Conservation (phyloP, 306 rosid genomes). For the Quercus berberidifolia region DNA sequence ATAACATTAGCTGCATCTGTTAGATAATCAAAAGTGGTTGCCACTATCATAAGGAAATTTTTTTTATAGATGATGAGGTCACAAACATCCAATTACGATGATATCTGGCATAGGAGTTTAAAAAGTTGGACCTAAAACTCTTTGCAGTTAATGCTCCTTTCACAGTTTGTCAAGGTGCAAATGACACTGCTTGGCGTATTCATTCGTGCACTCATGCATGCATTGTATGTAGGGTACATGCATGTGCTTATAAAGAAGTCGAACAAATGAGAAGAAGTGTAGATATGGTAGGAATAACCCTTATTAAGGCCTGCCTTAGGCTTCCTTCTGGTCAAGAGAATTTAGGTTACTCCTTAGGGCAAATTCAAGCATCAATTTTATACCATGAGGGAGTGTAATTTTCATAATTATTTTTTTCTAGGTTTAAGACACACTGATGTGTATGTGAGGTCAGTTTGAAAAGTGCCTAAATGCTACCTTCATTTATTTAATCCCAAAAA, state of each 20-base stretch:
- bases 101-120: not conserved
- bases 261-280: not conserved
- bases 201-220: not conserved
- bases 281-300: not conserved
- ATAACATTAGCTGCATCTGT: constrained; percentile 1
- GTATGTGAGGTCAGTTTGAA: too few relatives aligned
- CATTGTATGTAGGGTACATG: not conserved
- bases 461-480: too few relatives aligned
- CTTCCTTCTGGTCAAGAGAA: not conserved
- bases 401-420: not conserved
- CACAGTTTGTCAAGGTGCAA: not conserved
- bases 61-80: not conserved
- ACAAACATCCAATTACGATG: not conserved
- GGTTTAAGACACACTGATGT: too few relatives aligned
- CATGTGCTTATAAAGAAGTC: not conserved
- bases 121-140: not conserved
- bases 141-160: not conserved
- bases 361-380: not conserved
- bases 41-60: not conserved
- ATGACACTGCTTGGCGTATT: not conserved
- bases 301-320: not conserved
- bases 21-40: not conserved
- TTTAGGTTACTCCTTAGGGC: not conserved
- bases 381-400: not conserved
- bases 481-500: too few relatives aligned